phyloP scores from a whole-genome alignment of 2,329 filamentous ascomycete genomes.

The Neofusicoccum umdonicola region DNA sequence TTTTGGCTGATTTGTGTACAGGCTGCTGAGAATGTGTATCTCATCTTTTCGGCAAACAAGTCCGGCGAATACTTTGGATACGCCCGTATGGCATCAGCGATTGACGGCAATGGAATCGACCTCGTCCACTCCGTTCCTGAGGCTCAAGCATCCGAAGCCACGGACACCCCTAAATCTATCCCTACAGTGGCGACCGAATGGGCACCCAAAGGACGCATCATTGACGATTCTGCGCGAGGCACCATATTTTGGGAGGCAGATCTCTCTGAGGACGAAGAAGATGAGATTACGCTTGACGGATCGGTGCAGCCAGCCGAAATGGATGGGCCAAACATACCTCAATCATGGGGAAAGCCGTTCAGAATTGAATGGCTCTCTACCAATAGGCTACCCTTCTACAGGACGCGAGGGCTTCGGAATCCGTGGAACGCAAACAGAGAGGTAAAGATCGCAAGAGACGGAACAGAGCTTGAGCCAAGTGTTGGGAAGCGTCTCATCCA shows the following conservation, averaged over 20 bases:
- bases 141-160: slow-evolving; percentile 47
- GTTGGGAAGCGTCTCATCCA: slow-evolving; percentile 74
- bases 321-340: slow-evolving; percentile 31
- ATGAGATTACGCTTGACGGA: slow-evolving; percentile 45
- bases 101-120: slow-evolving; percentile 66
- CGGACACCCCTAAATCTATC: slow-evolving; percentile 75
- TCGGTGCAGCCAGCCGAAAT: slow-evolving; percentile 37
- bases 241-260: slow-evolving; percentile 97
- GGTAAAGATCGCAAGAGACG: slow-evolving; percentile 92
- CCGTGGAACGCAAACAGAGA: slow-evolving; percentile 94
- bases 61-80: slow-evolving; percentile 97
- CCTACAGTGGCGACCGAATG: slow-evolving; percentile 74
- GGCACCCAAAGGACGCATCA: slow-evolving; percentile 79
- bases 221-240: slow-evolving; percentile 88
- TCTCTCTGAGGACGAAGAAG: slow-evolving; percentile 53
- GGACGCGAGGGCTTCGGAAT: slow-evolving; percentile 82
- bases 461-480: slow-evolving; percentile 84
- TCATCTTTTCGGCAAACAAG: slow-evolving; percentile 96
- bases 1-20: slow-evolving; percentile 36
- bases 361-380: slow-evolving; percentile 87
- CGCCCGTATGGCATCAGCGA: slow-evolving; percentile 82
- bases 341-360: slow-evolving; percentile 89
- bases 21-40: slow-evolving; percentile 78
- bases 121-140: slow-evolving; percentile 57
- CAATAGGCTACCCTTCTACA: slow-evolving; percentile 79